Base-by-base conservation (phyloP, 2,329 filamentous ascomycete genomes). In the Xylaria hypoxylon region DNA sequence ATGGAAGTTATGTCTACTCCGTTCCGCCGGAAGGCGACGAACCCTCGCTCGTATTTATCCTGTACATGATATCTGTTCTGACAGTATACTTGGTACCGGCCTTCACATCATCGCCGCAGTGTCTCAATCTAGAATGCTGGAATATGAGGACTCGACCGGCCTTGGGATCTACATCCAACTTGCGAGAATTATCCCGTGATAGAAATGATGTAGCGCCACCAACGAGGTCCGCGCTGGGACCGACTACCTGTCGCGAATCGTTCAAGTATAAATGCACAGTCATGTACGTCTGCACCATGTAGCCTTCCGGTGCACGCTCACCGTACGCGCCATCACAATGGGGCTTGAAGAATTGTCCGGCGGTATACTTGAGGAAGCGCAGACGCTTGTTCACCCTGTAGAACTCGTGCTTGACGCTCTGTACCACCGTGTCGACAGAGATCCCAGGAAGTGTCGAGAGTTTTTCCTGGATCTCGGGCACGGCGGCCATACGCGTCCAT, bases 281-380 rank as follows among this genome's bases (percentile, higher is more conserved):
- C 72, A 85, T 86, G 60, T 83, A 80, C 1, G 84, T 85, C 72
- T 78, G 72, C 33, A 81, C 75, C 3, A 74, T 82, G 22, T 76
- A 80, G 7, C 81, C 79, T 59, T 87, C 84, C 0, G 84, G 82
- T 4, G 53, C 68, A 5, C 66, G 61, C 17, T 87, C 89, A 56
- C 80, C 80, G 71, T 91, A 95, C 0, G 80, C 72, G 0, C 86
- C 88, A 74, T 95, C 92, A 70, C 85, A 89, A 75, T 95, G 92
- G 3, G 89, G 83, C 67, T 84, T 85, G 73, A 96, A 96, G 75
- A 90, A 95, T 72, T 94, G 89, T 0, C 91, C 92, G 0, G 83
- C 79, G 0, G 84, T 83, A 76, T 96, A 96, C 73, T 87, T 90
- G 57, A 96, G 79, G 72, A 94, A 94, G 31, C 93, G 82, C 85